Evolutionary conservation across 345 rosid species (phyloP).

Genomic region (Salix udensis): DNA sequence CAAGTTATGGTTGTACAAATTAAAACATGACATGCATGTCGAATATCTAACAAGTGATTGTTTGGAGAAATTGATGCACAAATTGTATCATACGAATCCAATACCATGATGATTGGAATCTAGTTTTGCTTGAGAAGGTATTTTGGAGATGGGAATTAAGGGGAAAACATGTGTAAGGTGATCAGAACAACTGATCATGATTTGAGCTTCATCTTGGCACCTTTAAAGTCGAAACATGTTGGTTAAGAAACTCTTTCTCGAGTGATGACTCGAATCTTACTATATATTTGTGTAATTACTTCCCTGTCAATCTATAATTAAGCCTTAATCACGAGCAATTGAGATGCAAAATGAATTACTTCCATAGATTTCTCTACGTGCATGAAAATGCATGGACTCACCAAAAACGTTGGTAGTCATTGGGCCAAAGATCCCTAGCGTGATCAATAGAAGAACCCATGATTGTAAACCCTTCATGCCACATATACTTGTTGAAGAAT

Average conservation of each 20-base stretch:
- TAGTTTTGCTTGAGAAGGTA: too few species aligned
- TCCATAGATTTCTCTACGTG: conserved; percentile 16
- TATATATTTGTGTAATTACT: too few species aligned
- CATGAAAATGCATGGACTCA: conserved; percentile 41
- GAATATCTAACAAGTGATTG: neutral
- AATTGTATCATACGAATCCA: too few species aligned
- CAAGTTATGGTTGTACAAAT: neutral
- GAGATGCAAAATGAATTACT: neutral
- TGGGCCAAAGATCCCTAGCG: conserved; percentile 69
- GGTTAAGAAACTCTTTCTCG: neutral
- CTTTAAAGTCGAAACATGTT: too few species aligned
- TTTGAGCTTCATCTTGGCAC: too few species aligned
- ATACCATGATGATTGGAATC: too few species aligned
- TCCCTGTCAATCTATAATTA: neutral
- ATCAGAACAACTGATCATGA: too few species aligned
- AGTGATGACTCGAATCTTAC: neutral
- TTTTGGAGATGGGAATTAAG: too few species aligned
- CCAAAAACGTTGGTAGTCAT: conserved; percentile 54
- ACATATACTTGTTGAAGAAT: conserved; percentile 67
- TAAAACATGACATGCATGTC: neutral
- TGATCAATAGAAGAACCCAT: conserved; percentile 60
- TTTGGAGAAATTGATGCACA: neutral
- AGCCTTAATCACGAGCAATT: neutral
- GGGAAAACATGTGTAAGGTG: too few species aligned
- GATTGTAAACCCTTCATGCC: conserved; percentile 94